Conservation (phyloP, 371 early-diverging fungal species). For the Dichotomocladium elegans region DNA sequence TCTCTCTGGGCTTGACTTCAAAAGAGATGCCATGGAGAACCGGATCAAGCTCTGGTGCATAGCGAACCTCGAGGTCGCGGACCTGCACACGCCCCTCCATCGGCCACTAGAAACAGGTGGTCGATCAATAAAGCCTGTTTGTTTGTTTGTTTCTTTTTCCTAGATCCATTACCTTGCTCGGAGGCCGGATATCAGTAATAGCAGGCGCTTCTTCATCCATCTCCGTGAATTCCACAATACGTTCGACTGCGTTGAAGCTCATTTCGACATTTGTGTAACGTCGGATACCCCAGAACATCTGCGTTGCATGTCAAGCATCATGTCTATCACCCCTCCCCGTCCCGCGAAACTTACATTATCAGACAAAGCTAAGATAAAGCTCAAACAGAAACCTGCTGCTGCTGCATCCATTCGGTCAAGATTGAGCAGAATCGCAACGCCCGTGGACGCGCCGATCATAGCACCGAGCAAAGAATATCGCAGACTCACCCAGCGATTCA, state of each 20-base stretch:
- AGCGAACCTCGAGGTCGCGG: slow-evolving; percentile 51
- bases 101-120: slow-evolving; percentile 58
- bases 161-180: slow-evolving; percentile 42
- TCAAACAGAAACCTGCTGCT: slow-evolving; percentile 73
- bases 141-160: neutral
- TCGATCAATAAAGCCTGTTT: neutral
- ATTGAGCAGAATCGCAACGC: slow-evolving; percentile 40
- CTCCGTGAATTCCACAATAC: slow-evolving; percentile 74
- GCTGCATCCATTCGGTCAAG: slow-evolving; percentile 56
- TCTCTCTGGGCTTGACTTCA: slow-evolving; percentile 43
- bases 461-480: slow-evolving; percentile 69
- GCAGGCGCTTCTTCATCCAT: slow-evolving; percentile 77
- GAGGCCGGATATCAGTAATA: slow-evolving; percentile 47
- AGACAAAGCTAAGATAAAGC: slow-evolving; percentile 70
- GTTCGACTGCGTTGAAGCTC: slow-evolving; percentile 82
- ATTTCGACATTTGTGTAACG: slow-evolving; percentile 76
- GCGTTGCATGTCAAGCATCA: slow-evolving; percentile 4
- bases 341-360: slow-evolving; percentile 31
- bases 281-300: slow-evolving; percentile 65
- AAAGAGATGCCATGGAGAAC: slow-evolving; percentile 59
- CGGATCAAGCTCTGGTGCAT: slow-evolving; percentile 55
- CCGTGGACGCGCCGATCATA: slow-evolving; percentile 56
- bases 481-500: slow-evolving; percentile 81
- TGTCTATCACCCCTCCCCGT: neutral
- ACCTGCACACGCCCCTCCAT: slow-evolving; percentile 58